These are phyloP conservation scores for Akanthomyces uredinophilus DNA, from an alignment of 2,329 filamentous ascomycete genomes.

Conservation along the genomic window DNA sequence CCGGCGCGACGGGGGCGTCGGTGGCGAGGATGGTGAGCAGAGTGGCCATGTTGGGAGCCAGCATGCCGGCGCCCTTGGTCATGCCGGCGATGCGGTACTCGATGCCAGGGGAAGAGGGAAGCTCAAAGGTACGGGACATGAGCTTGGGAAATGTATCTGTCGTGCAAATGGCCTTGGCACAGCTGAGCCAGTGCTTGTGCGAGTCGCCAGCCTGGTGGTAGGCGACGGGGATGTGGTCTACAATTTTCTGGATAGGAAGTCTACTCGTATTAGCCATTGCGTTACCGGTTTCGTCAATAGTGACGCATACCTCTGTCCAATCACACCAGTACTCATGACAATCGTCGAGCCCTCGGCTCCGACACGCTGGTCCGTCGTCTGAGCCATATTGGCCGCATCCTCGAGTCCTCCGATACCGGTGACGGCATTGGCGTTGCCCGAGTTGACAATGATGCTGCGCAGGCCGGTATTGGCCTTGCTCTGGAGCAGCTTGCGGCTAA, in stretches of 20 bases:
- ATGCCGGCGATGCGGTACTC: constrained; percentile 87
- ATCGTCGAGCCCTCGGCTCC: constrained; percentile 58
- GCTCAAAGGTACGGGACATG: constrained; percentile 73
- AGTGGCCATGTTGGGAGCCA: constrained; percentile 98
- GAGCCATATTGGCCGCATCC: constrained; percentile 81
- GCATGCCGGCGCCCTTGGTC: constrained; percentile 98
- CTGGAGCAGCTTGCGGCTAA: constrained; percentile 68
- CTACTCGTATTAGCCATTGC: constrained; percentile 33
- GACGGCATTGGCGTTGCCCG: constrained; percentile 94
- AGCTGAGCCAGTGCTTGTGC: constrained; percentile 81
- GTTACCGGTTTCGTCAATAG: constrained; percentile 12
- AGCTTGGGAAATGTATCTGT: constrained; percentile 99
- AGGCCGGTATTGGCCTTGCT: constrained; percentile 63
- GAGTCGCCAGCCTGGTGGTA: constrained; percentile 64
- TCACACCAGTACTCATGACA: constrained; percentile 98
- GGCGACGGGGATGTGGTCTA: constrained; percentile 73
- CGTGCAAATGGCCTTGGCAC: constrained; percentile 90
- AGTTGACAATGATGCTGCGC: constrained; percentile 83
- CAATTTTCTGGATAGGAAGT: constrained; percentile 86
- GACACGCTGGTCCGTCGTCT: constrained; percentile 63
- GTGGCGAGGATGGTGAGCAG: constrained; percentile 88
- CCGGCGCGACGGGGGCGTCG: constrained; percentile 72
- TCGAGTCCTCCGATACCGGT: constrained; percentile 86
- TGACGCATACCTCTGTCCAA: constrained; percentile 69
- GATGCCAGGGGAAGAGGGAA: constrained; percentile 70